phyloP scores from a whole-genome alignment of 208 protist genomes.

The Crithidia sp. region DNA sequence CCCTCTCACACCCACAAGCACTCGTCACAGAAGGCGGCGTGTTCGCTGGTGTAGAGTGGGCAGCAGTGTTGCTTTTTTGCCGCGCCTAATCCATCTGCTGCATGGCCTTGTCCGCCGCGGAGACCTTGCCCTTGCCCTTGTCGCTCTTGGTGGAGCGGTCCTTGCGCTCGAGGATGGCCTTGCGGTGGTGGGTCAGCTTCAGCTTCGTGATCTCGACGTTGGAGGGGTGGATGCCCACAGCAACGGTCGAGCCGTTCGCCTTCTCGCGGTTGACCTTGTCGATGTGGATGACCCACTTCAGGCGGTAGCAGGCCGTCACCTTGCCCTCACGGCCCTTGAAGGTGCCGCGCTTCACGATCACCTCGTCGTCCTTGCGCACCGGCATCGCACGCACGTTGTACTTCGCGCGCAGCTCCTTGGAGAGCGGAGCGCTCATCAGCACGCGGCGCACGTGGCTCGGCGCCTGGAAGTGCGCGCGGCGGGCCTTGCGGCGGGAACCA shows the following conservation, averaged over 20 bases:
- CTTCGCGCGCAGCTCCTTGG: constrained; percentile 98
- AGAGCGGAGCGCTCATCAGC: constrained; percentile 98
- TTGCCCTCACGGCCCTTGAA: constrained; percentile 98
- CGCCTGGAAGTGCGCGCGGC: constrained; percentile 99
- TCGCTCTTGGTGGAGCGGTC: constrained; percentile 86
- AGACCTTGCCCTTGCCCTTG: constrained; percentile 94
- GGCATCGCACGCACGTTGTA: constrained; percentile 98
- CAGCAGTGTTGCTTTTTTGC: not conserved
- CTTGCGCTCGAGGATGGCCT: constrained; percentile 96
- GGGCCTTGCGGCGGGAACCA: constrained; percentile 95
- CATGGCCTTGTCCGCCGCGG: constrained; percentile 92
- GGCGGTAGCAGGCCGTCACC: constrained; percentile 97
- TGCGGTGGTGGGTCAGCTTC: constrained; percentile 98
- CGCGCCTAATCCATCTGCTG: constrained; percentile 91
- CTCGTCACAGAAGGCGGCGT: too few relatives aligned
- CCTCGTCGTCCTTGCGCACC: constrained; percentile 99
- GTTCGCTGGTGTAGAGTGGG: not conserved
- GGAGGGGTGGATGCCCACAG: constrained; percentile 97
- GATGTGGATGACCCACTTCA: constrained; percentile 99
- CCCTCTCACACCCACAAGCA: too few relatives aligned
- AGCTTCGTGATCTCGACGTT: constrained; percentile 99
- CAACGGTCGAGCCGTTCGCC: constrained; percentile 92
- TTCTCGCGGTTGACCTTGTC: constrained; percentile 98
- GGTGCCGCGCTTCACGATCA: constrained; percentile 95
- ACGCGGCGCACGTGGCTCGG: constrained; percentile 96